Conservation (phyloP, 2,329 filamentous ascomycete species). For the Phoma sp. region DNA sequence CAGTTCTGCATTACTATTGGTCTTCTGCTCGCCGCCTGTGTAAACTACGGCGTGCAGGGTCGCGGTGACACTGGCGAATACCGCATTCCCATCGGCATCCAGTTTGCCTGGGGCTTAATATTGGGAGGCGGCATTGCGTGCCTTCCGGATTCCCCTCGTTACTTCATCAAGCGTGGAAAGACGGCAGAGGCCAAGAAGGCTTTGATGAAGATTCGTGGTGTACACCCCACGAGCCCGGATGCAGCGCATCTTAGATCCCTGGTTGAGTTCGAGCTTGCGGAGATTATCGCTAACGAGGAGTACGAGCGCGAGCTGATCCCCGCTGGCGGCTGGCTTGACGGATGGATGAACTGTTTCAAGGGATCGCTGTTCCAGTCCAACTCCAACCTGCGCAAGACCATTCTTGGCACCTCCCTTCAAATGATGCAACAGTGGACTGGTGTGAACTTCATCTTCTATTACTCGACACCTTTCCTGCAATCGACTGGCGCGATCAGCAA, state of each 20-base stretch:
- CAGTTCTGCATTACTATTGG: slow-evolving; percentile 73
- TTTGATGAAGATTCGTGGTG: slow-evolving; percentile 65
- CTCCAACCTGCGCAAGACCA: slow-evolving; percentile 52
- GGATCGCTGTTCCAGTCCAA: slow-evolving; percentile 18
- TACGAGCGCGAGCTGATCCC: slow-evolving; percentile 68
- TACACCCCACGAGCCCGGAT: slow-evolving; percentile 12
- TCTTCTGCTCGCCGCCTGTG: slow-evolving; percentile 67
- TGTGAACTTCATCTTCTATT: slow-evolving; percentile 49
- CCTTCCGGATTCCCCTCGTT: slow-evolving; percentile 36
- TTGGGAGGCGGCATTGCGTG: slow-evolving; percentile 57
- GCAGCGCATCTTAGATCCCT: slow-evolving; percentile 6
- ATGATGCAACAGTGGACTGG: slow-evolving; percentile 75
- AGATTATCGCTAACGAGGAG: slow-evolving; percentile 70
- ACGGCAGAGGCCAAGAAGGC: slow-evolving; percentile 68
- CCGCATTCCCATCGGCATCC: slow-evolving; percentile 75
- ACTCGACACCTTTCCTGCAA: slow-evolving; percentile 37
- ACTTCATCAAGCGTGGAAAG: slow-evolving; percentile 59
- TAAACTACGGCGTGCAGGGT: slow-evolving; percentile 66
- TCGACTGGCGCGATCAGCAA: slow-evolving; percentile 23
- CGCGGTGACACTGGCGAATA: slow-evolving; percentile 68
- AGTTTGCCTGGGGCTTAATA: slow-evolving; percentile 74
- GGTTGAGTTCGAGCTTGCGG: slow-evolving; percentile 65
- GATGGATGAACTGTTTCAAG: slow-evolving; percentile 19
- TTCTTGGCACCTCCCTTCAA: slow-evolving; percentile 61
- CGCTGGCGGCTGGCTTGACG: slow-evolving; percentile 58